Base-by-base conservation (phyloP, 2,329 filamentous ascomycete genomes). In the Diaporthe amygdali region DNA sequence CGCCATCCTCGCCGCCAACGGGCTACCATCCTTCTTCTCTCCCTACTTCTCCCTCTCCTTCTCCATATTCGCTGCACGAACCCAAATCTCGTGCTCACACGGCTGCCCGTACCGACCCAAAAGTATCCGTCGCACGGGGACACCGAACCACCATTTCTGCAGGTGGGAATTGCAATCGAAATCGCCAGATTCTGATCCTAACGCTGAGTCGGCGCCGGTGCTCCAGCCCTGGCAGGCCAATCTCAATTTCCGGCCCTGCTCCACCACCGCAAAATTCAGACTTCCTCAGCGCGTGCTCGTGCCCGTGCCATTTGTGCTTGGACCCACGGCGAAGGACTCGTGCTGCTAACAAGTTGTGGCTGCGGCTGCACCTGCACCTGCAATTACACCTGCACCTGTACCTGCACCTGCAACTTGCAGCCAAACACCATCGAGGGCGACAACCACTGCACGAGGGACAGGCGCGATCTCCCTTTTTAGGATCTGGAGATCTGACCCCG, bases 181-280 rank as follows among this genome's bases (percentile, higher is more conserved):
- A 30, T 37, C 59, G 63, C 67, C 67, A 44, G 67, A 17, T 56
- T 25, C 67, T 44, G 32, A 25, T 49, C 32, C 70, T 59, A 25
- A 17, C 51, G 30, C 41, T 59, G 44, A 66, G 44, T 56, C 59
- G 70, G 54, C 39, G 61, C 39, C 66, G 55, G 34, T 44, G 12
- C 32, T 15, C 59, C n/a, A 54, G 69, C 69, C 61, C 69, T 55
- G 51, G 61, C 52, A 47, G n/a, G 49, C 67, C 55, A 70, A 72
- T 72, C 55, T 72, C 71, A 49, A 52, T 37, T 56, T 61, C 61
- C 47, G 51, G 55, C 39, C 54, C 46, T 46, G 34, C 59, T 52
- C 68, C 68, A 66, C 68, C 34, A 41, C 41, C 34, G 68, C 68
- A 66, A 70, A 70, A 56, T 59, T 70, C 68, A 55, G 51, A 47